A percentile compares a stretch with the other conserved stretches of the same genome.
Conservation (phyloP, 306 rosid species). For the peach (Prunus persica) region Prunus_persica_NCBIv2 NC_034011.1:6638501-6639000, state of each 20-base stretch:
- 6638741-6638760: background rate
- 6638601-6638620: constrained; percentile 8
- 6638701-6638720: background rate
- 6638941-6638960: background rate
- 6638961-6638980: constrained; percentile 4
- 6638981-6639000: constrained; percentile 10
- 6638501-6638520: constrained; percentile 21
- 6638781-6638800: constrained; percentile 1
- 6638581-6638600: constrained; percentile 20
- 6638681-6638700: background rate
- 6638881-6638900: constrained; percentile 6
- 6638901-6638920: background rate
- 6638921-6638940: background rate
- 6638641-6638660: background rate
- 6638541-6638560: background rate
- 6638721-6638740: constrained; percentile 3
- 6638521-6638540: constrained; percentile 16
- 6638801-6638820: constrained; percentile 14
- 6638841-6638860: background rate
- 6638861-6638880: background rate
- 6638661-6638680: background rate
- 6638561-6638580: constrained; percentile 22
- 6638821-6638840: constrained; percentile 4
- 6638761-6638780: background rate
- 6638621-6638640: background rate